Evolutionary conservation across 2,329 filamentous ascomycete species (phyloP).

Genomic region (Emmonsia crescens): DNA sequence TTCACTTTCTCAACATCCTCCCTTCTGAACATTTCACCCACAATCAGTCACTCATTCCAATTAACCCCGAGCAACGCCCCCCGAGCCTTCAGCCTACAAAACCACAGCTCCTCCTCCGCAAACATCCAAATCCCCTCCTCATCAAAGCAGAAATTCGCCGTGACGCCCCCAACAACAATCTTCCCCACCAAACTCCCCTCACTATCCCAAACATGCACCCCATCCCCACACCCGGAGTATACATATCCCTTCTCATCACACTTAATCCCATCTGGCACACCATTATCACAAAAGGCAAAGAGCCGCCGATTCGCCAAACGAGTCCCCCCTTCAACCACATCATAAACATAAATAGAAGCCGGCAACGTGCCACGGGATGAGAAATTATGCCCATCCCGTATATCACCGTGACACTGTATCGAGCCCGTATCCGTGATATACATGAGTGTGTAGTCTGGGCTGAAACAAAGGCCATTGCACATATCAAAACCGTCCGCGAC

Average conservation of each 20-base stretch:
- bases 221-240: constrained; percentile 45
- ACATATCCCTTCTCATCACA: constrained; percentile 46
- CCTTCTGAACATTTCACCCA: neutral
- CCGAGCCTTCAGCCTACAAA: constrained; percentile 10
- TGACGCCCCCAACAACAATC: constrained; percentile 41
- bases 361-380: constrained; percentile 10
- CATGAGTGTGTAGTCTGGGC: constrained; percentile 28
- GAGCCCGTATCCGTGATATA: constrained; percentile 34
- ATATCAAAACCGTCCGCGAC: constrained; percentile 31
- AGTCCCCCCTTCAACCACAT: constrained; percentile 32
- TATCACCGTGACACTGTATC: constrained; percentile 15
- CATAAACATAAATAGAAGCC: constrained; percentile 25
- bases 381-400: constrained; percentile 10
- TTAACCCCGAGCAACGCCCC: constrained; percentile 10
- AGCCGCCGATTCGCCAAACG: constrained; percentile 41
- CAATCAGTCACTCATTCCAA: constrained; percentile 1
- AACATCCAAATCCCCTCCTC: constrained; percentile 13
- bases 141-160: constrained; percentile 42
- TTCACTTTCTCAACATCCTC: neutral
- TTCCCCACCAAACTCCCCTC: constrained; percentile 44
- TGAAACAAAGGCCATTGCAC: constrained; percentile 36
- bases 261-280: constrained; percentile 38
- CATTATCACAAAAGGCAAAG: constrained; percentile 41
- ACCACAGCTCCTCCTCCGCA: constrained; percentile 10
- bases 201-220: constrained; percentile 43